phyloP scores from a whole-genome alignment of 2,329 filamentous ascomycete species.

The Bipolaris zeicola region DNA sequence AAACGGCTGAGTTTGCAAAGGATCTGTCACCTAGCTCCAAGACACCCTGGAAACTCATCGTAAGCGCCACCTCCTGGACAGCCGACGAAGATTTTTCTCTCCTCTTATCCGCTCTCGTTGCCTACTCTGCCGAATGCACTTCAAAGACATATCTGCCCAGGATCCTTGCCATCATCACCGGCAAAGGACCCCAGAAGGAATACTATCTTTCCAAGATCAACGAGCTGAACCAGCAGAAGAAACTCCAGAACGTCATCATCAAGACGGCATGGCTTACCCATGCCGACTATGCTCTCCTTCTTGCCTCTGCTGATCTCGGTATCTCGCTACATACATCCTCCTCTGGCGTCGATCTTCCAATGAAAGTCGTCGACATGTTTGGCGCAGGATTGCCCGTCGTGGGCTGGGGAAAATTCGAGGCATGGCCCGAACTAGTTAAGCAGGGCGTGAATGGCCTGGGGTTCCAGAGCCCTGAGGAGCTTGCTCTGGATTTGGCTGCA shows the following conservation, averaged over 20 bases:
- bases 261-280: constrained; percentile 84
- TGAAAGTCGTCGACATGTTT: constrained; percentile 99
- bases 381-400: constrained; percentile 89
- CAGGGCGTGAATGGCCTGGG: constrained; percentile 86
- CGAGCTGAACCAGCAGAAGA: constrained; percentile 63
- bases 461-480: constrained; percentile 72
- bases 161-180: constrained; percentile 90
- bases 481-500: constrained; percentile 66
- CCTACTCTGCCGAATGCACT: constrained; percentile 66
- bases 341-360: constrained; percentile 92
- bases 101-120: constrained; percentile 79
- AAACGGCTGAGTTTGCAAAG: constrained; percentile 65
- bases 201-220: constrained; percentile 72
- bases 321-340: constrained; percentile 92
- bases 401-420: constrained; percentile 84
- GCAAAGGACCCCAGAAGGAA: constrained; percentile 84
- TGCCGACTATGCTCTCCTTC: constrained; percentile 80
- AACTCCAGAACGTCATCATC: constrained; percentile 73
- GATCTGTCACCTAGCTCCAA: constrained; percentile 57
- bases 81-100: constrained; percentile 93
- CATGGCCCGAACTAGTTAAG: constrained; percentile 87
- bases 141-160: constrained; percentile 61
- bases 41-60: constrained; percentile 70
- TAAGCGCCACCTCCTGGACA: constrained; percentile 97
- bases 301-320: constrained; percentile 85